Evolutionary conservation across 2,329 filamentous ascomycete species (phyloP), one percentile per base, ranked within the genome.

Genomic region (Claviceps pazoutovae): DNA sequence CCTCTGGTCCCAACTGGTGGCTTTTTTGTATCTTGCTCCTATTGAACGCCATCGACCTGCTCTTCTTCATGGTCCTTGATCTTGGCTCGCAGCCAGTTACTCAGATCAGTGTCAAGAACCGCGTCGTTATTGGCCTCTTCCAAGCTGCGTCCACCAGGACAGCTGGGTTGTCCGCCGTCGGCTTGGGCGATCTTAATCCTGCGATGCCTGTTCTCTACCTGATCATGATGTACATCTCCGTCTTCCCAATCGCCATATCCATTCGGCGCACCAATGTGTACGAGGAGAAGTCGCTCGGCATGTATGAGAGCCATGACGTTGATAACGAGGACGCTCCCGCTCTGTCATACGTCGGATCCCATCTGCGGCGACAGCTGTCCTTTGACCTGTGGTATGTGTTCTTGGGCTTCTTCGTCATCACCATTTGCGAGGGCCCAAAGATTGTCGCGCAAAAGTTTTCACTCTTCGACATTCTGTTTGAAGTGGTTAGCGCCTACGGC

Each of bases 221-320:
- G 68, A 83, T 97, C 67, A 97, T 97, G 93, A 97, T 97, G 93
- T 97, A 97, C 68, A 95, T 97, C 56, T 95, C 90, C 53, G 87
- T 96, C 54, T 95, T 95, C 60, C 91, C 91, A 5, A 95, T 97
- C 59, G 91, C 93, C 63, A 97, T 97, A 61, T 93, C 87, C 6
- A 86, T 97, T 60, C 88, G 91, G 50, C 78, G 87, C 57, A 96
- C 91, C 53, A 97, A 97, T 64, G 91, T 96, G 2, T 97, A 97
- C 71, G 91, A 96, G 67, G 91, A 97, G 64, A 87, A 84, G 57
- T 88, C 83, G 0, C 76, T 93, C 0, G 88, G 88, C 5, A 80
- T 94, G 34, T 89, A 85, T 61, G 72, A 71, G 48, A 70, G 69
- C 19, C 62, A 71, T 1, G 64, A 71, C 3, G 70, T 73, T 4